Evolutionary conservation across 345 rosid species (phyloP), one percentile per base, ranked within the genome.

Genomic region (Triadica sebifera): DNA sequence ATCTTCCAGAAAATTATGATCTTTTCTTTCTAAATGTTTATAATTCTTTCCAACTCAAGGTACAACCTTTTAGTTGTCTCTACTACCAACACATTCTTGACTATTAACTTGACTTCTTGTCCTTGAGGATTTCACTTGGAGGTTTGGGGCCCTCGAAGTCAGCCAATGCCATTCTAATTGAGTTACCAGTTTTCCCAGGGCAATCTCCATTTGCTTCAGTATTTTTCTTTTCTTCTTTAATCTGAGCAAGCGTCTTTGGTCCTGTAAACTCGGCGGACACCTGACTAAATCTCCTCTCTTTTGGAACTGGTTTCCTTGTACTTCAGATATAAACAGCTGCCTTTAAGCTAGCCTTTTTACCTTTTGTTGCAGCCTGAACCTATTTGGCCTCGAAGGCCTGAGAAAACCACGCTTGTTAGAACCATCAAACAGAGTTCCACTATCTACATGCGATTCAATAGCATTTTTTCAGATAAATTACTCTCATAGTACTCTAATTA

Each of bases 121-220:
- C 86, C 78, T 82, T 78, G 38, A 88, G 87, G 73, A 88, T 86
- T 82, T 86, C 90, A 67, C 83, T 81, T 77, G 85, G 77, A 64
- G 87, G 83, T 46, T 86, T 88, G 20, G 92, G 89, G 19, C 85
- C 83, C 71, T 79, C 74, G 72, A 88, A 88, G 75, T 84, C 85
- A 45, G 74, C 74, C 39, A 46, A 53, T 19, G 46, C 47, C 34
- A 63, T 72, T 61, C 53, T 53, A 43, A 70, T 53, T 22, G 69
- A 65, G 67, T 57, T 38, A 51, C 70, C 70, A 20, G 20, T 39
- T 56, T 69, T 71, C 55, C 51, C 69, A 22, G 61, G 60, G 74
- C 1, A 43, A 39, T 71, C 69, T 29, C 67, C 66, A 39, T 63
- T 75, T 55, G 59, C 80, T 53, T 73, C 76, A 58, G 77, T 82